Evolutionary conservation across 257 asterid genomes (phyloP).

Genomic region (Ilex asprella): DNA sequence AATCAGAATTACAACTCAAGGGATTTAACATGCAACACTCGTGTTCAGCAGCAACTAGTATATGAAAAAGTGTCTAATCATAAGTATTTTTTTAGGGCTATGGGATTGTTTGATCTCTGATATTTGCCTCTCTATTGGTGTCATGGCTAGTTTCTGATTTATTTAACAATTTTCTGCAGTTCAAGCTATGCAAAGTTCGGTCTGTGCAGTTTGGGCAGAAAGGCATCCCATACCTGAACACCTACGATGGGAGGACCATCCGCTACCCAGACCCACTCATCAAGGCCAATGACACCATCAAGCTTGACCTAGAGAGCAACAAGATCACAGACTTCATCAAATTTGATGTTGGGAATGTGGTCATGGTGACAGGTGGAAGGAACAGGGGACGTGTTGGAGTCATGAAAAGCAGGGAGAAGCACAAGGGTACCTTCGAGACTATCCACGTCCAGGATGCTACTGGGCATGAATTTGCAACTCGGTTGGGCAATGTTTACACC

Average conservation of each 20-base stretch:
- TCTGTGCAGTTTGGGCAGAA: constrained; percentile 1
- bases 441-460: not conserved
- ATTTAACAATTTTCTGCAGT: not conserved
- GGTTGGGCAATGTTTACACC: not conserved
- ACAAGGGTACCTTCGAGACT: not conserved
- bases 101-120: no score
- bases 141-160: not conserved
- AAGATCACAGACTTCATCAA: not conserved
- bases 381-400: no score
- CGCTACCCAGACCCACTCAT: not conserved
- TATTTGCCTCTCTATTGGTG: not conserved
- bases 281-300: constrained; percentile 1
- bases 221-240: not conserved
- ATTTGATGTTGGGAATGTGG: not conserved
- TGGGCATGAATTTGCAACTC: not conserved
- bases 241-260: not conserved
- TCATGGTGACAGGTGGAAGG: not conserved
- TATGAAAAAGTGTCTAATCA: no score
- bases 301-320: not conserved
- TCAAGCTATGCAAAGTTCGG: not conserved
- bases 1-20: no score
- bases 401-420: not conserved
- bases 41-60: no score
- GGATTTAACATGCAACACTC: no score
- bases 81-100: no score